Percentiles rank a stretch among this genome's conserved stretches.
These are phyloP conservation scores for Ilyonectria destructans DNA, from an alignment of 2,329 filamentous ascomycete species.

Conservation along the genomic window DNA sequence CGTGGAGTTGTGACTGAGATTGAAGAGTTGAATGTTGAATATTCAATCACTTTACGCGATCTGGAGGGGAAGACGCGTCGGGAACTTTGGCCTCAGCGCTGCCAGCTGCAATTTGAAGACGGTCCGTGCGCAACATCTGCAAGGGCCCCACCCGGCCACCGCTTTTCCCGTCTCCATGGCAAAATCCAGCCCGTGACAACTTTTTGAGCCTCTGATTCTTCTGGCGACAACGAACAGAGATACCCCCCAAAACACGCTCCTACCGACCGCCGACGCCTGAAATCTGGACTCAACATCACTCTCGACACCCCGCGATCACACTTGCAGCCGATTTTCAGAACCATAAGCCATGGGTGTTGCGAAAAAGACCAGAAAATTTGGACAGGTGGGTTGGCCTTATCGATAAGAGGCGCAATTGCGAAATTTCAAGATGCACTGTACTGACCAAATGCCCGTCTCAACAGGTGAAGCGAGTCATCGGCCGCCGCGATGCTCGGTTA, in stretches of 20 bases:
- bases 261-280: slow-evolving; percentile 1
- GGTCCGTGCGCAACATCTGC: slow-evolving; percentile 48
- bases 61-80: slow-evolving; percentile 54
- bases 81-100: slow-evolving; percentile 15
- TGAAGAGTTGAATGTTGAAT: slow-evolving; percentile 38
- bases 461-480: slow-evolving; percentile 86
- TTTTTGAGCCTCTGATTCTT: slow-evolving; percentile 42
- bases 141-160: slow-evolving; percentile 46
- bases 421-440: slow-evolving; percentile 34
- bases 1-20: slow-evolving; percentile 38
- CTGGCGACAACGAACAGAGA: slow-evolving; percentile 20
- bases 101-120: slow-evolving; percentile 17
- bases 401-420: slow-evolving; percentile 50
- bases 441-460: slow-evolving; percentile 28
- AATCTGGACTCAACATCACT: background rate
- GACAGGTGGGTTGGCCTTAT: slow-evolving; percentile 64
- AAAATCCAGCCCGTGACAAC: slow-evolving; percentile 49
- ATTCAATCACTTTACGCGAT: slow-evolving; percentile 58
- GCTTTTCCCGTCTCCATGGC: slow-evolving; percentile 46
- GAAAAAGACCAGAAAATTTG: slow-evolving; percentile 95
- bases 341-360: slow-evolving; percentile 81
- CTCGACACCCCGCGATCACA: background rate
- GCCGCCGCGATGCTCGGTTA: slow-evolving; percentile 83
- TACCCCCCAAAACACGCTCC: slow-evolving; percentile 26
- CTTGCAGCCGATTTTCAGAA: background rate